Percentiles rank a stretch among this genome's conserved stretches.
phyloP scores from a whole-genome alignment of 2,329 filamentous ascomycete species.

The Alternaria triticimaculans region DNA sequence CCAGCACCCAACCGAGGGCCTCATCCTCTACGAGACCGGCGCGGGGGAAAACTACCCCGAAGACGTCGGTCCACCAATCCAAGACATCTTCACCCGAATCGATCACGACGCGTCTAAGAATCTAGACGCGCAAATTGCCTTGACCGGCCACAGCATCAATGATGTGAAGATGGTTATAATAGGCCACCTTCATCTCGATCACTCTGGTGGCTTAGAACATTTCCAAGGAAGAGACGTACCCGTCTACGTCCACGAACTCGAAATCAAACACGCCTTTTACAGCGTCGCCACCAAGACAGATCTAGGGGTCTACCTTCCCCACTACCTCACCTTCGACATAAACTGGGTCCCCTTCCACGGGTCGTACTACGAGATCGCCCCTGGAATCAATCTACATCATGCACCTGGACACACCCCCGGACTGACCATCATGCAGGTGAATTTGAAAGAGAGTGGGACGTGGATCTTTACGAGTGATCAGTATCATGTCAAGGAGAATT shows the following conservation, averaged over 20 bases:
- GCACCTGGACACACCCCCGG: conserved; percentile 48
- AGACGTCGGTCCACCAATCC: conserved; percentile 33
- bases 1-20: conserved; percentile 42
- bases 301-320: conserved; percentile 43
- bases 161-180: conserved; percentile 48
- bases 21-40: conserved; percentile 48
- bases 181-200: conserved; percentile 48
- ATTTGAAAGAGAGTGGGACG: conserved; percentile 43
- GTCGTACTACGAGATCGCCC: conserved; percentile 41
- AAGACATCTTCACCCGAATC: conserved; percentile 43
- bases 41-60: conserved; percentile 42
- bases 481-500: conserved; percentile 50
- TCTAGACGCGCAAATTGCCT: conserved; percentile 32
- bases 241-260: conserved; percentile 48
- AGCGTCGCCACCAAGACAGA: conserved; percentile 46
- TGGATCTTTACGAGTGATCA: conserved; percentile 50
- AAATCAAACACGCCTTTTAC: conserved; percentile 41
- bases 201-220: conserved; percentile 45
- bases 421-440: conserved; percentile 46
- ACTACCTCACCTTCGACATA: conserved; percentile 47
- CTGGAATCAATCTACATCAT: conserved; percentile 44
- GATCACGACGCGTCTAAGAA: conserved; percentile 32
- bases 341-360: conserved; percentile 48
- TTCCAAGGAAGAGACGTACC: conserved; percentile 45
- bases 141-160: conserved; percentile 43